Percentiles rank a stretch among this genome's conserved stretches.
These are phyloP conservation scores for Russula dissimulans DNA, from an alignment of 768 basidiomycete genomes.

Conservation along the genomic window DNA sequence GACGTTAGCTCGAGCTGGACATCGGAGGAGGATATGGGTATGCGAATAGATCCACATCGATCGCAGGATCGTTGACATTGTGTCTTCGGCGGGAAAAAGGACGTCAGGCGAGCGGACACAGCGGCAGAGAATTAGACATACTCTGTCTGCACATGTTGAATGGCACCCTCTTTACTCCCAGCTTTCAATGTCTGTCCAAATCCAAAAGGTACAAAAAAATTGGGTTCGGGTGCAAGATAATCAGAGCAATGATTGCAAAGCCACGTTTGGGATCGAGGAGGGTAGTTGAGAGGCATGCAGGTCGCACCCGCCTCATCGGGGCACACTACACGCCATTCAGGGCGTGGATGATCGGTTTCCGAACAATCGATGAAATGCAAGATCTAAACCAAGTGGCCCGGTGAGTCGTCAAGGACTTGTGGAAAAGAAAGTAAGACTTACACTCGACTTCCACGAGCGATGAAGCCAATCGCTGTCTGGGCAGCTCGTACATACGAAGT, in stretches of 20 bases:
- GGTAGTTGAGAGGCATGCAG: not conserved
- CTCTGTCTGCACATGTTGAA: not conserved
- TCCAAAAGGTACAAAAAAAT: not conserved
- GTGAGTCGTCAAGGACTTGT: not conserved
- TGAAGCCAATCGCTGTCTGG: not conserved
- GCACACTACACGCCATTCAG: not conserved
- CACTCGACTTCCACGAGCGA: conserved; percentile 7
- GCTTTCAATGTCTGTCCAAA: no score
- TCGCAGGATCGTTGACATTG: not conserved
- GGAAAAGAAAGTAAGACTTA: not conserved
- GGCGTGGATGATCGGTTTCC: not conserved
- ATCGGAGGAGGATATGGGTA: not conserved
- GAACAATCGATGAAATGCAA: not conserved
- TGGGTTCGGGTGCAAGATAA: not conserved
- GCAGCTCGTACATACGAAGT: conserved; percentile 6
- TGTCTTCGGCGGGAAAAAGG: not conserved
- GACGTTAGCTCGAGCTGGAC: not conserved
- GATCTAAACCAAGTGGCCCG: not conserved
- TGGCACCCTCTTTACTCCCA: not conserved
- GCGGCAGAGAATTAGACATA: not conserved
- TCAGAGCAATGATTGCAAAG: conserved; percentile 14
- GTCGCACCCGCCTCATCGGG: not conserved
- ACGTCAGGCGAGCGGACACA: not conserved
- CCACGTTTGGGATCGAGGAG: not conserved
- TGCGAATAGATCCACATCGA: conserved; percentile 6